Percentiles rank a stretch among this genome's conserved stretches.
phyloP scores from a whole-genome alignment of 78 protist genomes.

The Cavenderia fasciculata region DNA sequence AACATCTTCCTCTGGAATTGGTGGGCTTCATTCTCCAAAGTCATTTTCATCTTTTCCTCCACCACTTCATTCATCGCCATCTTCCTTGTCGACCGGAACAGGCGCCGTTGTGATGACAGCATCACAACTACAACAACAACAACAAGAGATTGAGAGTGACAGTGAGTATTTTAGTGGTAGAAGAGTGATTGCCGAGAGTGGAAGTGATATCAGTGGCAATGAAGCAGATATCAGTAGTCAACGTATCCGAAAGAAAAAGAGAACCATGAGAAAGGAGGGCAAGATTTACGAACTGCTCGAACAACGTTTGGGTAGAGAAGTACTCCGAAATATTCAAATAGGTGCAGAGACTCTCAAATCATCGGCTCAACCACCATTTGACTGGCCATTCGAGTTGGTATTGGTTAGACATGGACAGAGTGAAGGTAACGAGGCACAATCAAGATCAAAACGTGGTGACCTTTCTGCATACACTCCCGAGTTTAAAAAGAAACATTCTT shows the following conservation, averaged over 20 bases:
- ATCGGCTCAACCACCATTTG: conserved; percentile 7
- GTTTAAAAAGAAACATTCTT: conserved; percentile 72
- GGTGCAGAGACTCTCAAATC: not conserved
- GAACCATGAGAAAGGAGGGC: conserved; percentile 15
- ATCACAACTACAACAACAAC: not conserved
- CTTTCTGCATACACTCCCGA: conserved; percentile 78
- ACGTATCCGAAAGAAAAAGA: not conserved
- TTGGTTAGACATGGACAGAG: conserved; percentile 79
- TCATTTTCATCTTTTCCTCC: not conserved
- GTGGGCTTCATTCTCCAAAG: not conserved
- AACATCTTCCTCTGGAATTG: not conserved
- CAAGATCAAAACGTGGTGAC: conserved; percentile 78
- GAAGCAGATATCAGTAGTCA: not conserved
- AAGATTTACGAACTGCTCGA: conserved; percentile 55
- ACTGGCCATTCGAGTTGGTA: conserved; percentile 79
- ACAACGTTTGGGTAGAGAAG: conserved; percentile 13
- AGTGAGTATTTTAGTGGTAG: conserved; percentile 47
- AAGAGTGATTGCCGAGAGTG: not conserved
- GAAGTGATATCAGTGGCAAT: conserved; percentile 39
- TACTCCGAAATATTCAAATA: not conserved
- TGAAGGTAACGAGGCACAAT: conserved; percentile 79
- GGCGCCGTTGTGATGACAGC: not conserved
- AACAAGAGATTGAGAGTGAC: not conserved
- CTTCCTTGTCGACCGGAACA: not conserved
- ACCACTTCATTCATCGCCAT: not conserved